Evolutionary conservation across 352 stramenopile species (phyloP).

Genomic region (Pythium brassicae): DNA sequence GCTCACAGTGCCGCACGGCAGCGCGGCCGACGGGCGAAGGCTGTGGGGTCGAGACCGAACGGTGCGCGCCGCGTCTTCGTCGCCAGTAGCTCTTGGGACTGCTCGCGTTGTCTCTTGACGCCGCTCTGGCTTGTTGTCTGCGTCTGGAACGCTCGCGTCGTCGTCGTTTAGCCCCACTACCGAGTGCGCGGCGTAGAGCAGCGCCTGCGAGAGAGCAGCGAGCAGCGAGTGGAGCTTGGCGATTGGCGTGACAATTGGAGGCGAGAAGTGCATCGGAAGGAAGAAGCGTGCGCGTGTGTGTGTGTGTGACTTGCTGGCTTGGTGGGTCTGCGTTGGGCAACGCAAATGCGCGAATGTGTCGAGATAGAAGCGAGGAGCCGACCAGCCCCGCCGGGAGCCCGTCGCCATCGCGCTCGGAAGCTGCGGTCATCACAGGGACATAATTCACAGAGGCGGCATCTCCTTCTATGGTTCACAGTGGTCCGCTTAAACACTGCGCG

Average conservation of each 20-base stretch:
- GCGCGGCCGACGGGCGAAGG: neutral
- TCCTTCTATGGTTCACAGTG: too few relatives aligned
- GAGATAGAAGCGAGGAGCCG: too few relatives aligned
- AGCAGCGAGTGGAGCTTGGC: neutral
- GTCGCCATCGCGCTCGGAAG: too few relatives aligned
- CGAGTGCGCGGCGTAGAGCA: neutral
- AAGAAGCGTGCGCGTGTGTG: too few relatives aligned
- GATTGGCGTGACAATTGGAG: slow-evolving; percentile 4
- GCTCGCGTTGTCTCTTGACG: neutral
- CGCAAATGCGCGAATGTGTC: neutral
- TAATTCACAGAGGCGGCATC: too few relatives aligned
- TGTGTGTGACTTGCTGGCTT: neutral
- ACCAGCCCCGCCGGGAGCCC: too few relatives aligned
- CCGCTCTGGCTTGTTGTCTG: too few relatives aligned
- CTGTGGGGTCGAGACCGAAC: neutral
- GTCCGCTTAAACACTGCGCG: too few relatives aligned
- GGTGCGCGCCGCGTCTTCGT: neutral
- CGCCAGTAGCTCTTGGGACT: neutral
- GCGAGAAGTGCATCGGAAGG: slow-evolving; percentile 8
- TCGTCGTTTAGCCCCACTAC: neutral
- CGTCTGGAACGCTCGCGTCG: neutral
- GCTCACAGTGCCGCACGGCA: neutral
- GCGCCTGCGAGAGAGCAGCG: neutral
- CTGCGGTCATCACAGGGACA: too few relatives aligned
- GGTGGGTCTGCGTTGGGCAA: neutral